phyloP scores from a whole-genome alignment of 139 green algal species.

The Pedinophyceae sp. region DNA sequence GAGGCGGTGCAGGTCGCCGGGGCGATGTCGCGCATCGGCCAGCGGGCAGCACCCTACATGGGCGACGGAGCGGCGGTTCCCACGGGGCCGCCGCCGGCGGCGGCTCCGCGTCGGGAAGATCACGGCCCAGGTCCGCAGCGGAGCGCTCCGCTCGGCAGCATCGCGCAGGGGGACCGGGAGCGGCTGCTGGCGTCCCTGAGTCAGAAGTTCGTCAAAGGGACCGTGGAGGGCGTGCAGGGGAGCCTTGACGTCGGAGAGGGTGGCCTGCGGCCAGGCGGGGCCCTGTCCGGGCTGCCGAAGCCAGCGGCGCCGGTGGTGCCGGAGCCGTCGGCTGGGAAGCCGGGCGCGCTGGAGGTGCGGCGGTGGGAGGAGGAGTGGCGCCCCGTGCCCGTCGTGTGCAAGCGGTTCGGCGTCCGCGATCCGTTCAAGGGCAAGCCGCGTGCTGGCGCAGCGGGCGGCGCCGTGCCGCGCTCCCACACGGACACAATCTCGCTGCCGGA shows the following conservation, averaged over 20 bases:
- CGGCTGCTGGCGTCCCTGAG: slow-evolving; percentile 28
- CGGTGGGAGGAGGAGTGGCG: slow-evolving; percentile 58
- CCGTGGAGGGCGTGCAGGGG: slow-evolving; percentile 28
- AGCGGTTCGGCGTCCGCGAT: slow-evolving; percentile 75
- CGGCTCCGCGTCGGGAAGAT: slow-evolving; percentile 4
- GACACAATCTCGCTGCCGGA: background rate
- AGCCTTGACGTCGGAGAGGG: no score
- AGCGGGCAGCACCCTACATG: background rate
- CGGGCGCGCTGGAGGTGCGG: no score
- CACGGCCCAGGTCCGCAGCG: no score
- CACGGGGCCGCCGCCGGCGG: slow-evolving; percentile 3
- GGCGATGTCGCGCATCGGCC: background rate
- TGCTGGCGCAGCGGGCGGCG: no score
- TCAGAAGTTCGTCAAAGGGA: slow-evolving; percentile 37
- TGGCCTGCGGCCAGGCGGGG: no score
- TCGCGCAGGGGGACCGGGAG: slow-evolving; percentile 30
- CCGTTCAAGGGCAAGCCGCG: slow-evolving; percentile 43
- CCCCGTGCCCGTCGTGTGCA: slow-evolving; percentile 77
- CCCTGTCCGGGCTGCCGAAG: no score
- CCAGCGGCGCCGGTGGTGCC: no score
- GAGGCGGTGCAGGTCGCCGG: no score
- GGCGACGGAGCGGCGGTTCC: background rate
- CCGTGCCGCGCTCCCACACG: background rate
- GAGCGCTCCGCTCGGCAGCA: background rate
- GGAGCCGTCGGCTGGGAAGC: no score